Evolutionary conservation across 768 basidiomycete genomes (phyloP), one percentile per base, ranked within the genome.

Genomic region (Boletus rubescentipes): DNA sequence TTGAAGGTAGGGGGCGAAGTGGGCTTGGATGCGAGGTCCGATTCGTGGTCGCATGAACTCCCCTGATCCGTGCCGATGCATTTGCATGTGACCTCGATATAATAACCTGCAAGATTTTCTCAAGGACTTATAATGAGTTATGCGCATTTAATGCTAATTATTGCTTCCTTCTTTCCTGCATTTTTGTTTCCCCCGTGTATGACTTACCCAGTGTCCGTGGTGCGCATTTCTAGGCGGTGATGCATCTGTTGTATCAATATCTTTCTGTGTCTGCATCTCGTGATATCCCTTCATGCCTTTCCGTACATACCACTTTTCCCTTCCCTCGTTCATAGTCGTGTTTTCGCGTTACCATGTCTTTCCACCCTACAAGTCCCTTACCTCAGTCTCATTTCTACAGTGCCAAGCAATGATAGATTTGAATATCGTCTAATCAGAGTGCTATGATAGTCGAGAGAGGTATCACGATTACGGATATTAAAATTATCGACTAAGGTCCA

Each of bases 1-100:
- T 80, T 61, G 85, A 85, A 55, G 84, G 83, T 11, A 71, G 81
- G n/a, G 82, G 84, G 5, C 65, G 75, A 54, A 87, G 84, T 57
- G 65, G 70, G 48, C 72, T 86, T 50, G 73, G 70, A 1, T 73
- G 73, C 49, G 75, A 75, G 57, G 74, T 76, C 6, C 71, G 69
- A 12, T 71, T 67, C 30, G 67, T 69, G 49, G 61, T 69, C 23
- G 68, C 62, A 35, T 71, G 60, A 63, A 14, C 14, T 7, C n/a
- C 7, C 18, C 32, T 34, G 48, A 18, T 51, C 36, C 46, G 36
- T 40, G 55, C 39, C 20, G 42, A 48, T 32, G 37, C 30, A 16
- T 39, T 30, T 38, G 52, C 44, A 46, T 60, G 49, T 42, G 44
- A 9, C 18, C 47, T 35, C 37, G 10, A 32, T 40, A 55, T 52